Evolutionary conservation across 2,329 filamentous ascomycete species (phyloP).

Genomic region (Seiridium cupressi): DNA sequence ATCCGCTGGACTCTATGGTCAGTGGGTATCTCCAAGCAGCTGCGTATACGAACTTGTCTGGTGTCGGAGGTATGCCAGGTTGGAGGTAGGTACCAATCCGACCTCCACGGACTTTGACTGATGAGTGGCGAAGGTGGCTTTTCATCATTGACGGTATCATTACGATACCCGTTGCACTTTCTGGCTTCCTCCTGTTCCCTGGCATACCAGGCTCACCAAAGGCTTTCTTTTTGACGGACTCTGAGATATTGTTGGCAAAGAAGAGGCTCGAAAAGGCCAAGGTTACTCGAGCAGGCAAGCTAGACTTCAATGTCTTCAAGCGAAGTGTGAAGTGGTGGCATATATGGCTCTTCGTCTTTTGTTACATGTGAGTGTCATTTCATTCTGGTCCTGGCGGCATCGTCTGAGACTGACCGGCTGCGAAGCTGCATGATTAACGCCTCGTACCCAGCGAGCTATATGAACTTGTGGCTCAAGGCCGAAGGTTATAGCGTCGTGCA

Average conservation of each 20-base stretch:
- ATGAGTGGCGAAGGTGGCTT: constrained; percentile 31
- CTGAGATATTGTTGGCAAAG: constrained; percentile 35
- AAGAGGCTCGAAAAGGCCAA: constrained; percentile 26
- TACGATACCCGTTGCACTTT: constrained; percentile 48
- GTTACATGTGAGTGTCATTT: constrained; percentile 40
- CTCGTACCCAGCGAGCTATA: constrained; percentile 43
- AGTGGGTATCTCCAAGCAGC: constrained; percentile 28
- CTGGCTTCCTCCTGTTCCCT: constrained; percentile 45
- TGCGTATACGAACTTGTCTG: constrained; percentile 18
- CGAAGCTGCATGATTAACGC: constrained; percentile 41
- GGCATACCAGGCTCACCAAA: constrained; percentile 38
- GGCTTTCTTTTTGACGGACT: constrained; percentile 32
- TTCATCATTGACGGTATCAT: constrained; percentile 57
- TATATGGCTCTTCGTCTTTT: constrained; percentile 46
- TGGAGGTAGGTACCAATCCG: constrained; percentile 14
- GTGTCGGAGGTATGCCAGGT: constrained; percentile 14
- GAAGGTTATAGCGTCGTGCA: constrained; percentile 45
- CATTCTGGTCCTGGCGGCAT: no score
- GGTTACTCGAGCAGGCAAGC: constrained; percentile 35
- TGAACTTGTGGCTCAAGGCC: constrained; percentile 52
- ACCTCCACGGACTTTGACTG: not conserved
- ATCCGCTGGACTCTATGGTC: constrained; percentile 26
- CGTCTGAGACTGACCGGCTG: no score
- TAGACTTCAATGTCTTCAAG: constrained; percentile 41
- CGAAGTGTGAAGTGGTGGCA: constrained; percentile 47